Evolutionary conservation across 352 stramenopile genomes (phyloP), one percentile per base, ranked within the genome.

Genomic region (Pythium pectinolyticum): DNA sequence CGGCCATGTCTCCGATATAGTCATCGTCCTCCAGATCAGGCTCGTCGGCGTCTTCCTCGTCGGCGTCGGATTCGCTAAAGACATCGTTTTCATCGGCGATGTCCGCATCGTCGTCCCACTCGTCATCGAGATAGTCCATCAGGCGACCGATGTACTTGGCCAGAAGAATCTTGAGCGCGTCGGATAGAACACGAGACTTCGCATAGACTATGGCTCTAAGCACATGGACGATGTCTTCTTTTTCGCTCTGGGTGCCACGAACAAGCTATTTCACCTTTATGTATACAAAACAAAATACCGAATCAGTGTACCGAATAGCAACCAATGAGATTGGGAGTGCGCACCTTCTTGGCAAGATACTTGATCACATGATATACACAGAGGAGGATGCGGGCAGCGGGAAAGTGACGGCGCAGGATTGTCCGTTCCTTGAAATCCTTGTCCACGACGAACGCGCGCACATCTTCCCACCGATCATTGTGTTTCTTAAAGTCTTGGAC

Each of bases 291-390:
- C 39, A 19, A n/a, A n/a, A 43, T 43, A 46, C 39, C 39, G 39
- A 46, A 46, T 34, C 2, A 40, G 47, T 14, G 5, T 17, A 56
- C 49, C 49, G 49, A 56, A 45, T 39, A 45, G 1, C 1, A n/a
- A 56, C n/a, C 3, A n/a, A 32, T 12, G 31, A 50, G 43, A 28
- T 27, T 22, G 5, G 5, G n/a, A 7, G 5, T 45, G 5, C 11
- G 37, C n/a, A 45, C 30, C 49, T 45, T 56, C 14, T 40, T 35
- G 3, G 47, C 47, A 5, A 57, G 32, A 20, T 46, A 43, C 22
- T 46, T 34, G 7, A 47, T 57, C n/a, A 57, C 50, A 20, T 57
- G 50, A 40, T 47, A 57, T 19, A 32, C n/a, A 20, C 50, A 57
- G 5, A 57, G 32, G 2, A 57, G 32, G 4, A 46, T 31, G 8